Percentiles rank a stretch among this genome's conserved stretches.
phyloP scores from a whole-genome alignment of 305 asterid genomes.

The Fraxinus velutina region DNA sequence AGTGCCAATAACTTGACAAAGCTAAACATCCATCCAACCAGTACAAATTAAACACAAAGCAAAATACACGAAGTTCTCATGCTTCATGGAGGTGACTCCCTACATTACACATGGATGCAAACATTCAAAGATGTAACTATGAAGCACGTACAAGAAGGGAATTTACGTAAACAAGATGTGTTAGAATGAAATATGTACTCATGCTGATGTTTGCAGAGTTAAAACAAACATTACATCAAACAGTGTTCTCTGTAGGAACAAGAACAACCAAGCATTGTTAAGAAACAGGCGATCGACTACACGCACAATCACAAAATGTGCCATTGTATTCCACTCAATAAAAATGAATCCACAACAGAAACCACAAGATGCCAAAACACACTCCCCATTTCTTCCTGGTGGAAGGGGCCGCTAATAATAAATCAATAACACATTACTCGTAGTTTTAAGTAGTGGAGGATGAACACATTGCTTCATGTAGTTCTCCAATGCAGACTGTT shows the following conservation, averaged over 20 bases:
- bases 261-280: not conserved
- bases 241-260: not conserved
- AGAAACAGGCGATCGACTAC: not conserved
- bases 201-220: not conserved
- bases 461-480: not conserved
- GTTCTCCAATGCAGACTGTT: not conserved
- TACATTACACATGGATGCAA: not conserved
- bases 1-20: not conserved
- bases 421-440: not conserved
- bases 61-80: not conserved
- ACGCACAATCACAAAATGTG: not conserved
- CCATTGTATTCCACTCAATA: not conserved
- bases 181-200: not conserved
- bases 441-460: not conserved
- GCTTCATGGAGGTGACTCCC: not conserved
- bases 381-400: not conserved
- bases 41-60: not conserved
- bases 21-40: slow-evolving; percentile 15
- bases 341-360: not conserved
- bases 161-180: slow-evolving; percentile 17
- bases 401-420: not conserved
- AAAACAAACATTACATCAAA: not conserved
- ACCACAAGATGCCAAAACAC: not conserved
- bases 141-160: not conserved
- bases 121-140: not conserved